Evolutionary conservation across 2,329 filamentous ascomycete species (phyloP).

Genomic region (Plectosphaerella sp.): DNA sequence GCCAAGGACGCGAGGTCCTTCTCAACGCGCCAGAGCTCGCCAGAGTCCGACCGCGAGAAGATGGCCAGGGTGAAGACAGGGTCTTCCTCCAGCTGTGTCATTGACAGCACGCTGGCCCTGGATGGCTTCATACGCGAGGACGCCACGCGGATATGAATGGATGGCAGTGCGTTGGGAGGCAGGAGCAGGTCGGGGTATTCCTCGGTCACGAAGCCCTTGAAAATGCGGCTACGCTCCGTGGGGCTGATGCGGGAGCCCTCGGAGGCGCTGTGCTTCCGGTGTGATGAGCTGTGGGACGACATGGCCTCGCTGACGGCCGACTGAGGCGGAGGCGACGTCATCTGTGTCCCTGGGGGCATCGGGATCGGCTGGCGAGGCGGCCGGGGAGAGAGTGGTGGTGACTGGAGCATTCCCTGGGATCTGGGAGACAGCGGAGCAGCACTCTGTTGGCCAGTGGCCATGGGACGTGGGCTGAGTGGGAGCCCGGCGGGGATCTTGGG

Average conservation of each 20-base stretch:
- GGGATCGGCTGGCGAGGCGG: slow-evolving; percentile 70
- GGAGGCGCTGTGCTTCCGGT: slow-evolving; percentile 26
- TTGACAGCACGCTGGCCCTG: slow-evolving; percentile 73
- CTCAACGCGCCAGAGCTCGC: slow-evolving; percentile 89
- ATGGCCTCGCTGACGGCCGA: slow-evolving; percentile 17
- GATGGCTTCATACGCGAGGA: slow-evolving; percentile 95
- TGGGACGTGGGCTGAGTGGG: slow-evolving; percentile 55
- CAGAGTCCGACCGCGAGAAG: slow-evolving; percentile 68
- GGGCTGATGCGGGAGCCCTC: slow-evolving; percentile 31
- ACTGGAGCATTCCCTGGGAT: slow-evolving; percentile 34
- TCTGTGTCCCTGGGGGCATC: slow-evolving; percentile 64
- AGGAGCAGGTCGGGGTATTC: slow-evolving; percentile 83
- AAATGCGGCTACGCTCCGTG: slow-evolving; percentile 52
- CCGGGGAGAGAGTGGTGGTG: slow-evolving; percentile 64
- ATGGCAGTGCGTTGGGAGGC: slow-evolving; percentile 81
- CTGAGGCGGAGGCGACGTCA: slow-evolving; percentile 44
- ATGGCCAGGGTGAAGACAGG: slow-evolving; percentile 90
- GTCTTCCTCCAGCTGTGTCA: slow-evolving; percentile 81
- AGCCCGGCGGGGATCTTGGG: slow-evolving; percentile 56
- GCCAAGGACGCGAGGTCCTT: slow-evolving; percentile 80
- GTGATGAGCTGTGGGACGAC: slow-evolving; percentile 29
- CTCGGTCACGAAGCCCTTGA: slow-evolving; percentile 74
- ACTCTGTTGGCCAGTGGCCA: slow-evolving; percentile 15
- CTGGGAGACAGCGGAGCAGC: slow-evolving; percentile 64
- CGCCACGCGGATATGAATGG: slow-evolving; percentile 80